phyloP scores from a whole-genome alignment of 129 eudicot species.

The Flaveria bidentis region DNA sequence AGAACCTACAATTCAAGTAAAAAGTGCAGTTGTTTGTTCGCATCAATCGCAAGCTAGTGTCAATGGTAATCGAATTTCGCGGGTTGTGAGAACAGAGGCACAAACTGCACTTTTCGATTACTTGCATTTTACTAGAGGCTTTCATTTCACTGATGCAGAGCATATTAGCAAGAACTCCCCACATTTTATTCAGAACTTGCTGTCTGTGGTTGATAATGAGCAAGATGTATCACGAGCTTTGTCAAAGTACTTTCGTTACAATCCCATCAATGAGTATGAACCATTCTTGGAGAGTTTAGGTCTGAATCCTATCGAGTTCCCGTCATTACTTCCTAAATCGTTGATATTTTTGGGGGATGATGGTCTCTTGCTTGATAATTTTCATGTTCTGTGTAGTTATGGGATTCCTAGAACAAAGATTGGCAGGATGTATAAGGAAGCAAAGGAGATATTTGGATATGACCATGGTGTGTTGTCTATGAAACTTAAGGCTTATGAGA shows the following conservation, averaged over 20 bases:
- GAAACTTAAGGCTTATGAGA: conserved; percentile 64
- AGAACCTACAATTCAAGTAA: conserved; percentile 10
- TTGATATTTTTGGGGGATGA: conserved; percentile 68
- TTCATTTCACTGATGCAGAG: conserved; percentile 62
- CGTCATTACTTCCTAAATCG: conserved; percentile 53
- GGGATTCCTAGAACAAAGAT: conserved; percentile 67
- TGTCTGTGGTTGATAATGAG: conserved; percentile 59
- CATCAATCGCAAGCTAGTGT: conserved; percentile 38
- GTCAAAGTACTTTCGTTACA: conserved; percentile 60
- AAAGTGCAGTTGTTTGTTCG: conserved; percentile 25
- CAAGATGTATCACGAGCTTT: conserved; percentile 55
- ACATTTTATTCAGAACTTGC: conserved; percentile 45
- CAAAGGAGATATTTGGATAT: conserved; percentile 53
- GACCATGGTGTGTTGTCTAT: conserved; percentile 44
- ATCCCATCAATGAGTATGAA: conserved; percentile 78
- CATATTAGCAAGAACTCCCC: conserved; percentile 81
- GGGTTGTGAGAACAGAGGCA: conserved; percentile 59
- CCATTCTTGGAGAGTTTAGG: conserved; percentile 86
- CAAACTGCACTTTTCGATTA: conserved; percentile 76
- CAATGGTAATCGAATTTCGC: conserved; percentile 35
- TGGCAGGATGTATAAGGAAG: conserved; percentile 63
- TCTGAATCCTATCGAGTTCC: conserved; percentile 41
- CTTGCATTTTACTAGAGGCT: conserved; percentile 69
- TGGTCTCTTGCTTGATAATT: conserved; percentile 56
- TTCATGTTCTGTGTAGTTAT: conserved; percentile 60